phyloP scores from a whole-genome alignment of 1,284 basidiomycete species.

The Mycosarcoma mackinlayi region DNA sequence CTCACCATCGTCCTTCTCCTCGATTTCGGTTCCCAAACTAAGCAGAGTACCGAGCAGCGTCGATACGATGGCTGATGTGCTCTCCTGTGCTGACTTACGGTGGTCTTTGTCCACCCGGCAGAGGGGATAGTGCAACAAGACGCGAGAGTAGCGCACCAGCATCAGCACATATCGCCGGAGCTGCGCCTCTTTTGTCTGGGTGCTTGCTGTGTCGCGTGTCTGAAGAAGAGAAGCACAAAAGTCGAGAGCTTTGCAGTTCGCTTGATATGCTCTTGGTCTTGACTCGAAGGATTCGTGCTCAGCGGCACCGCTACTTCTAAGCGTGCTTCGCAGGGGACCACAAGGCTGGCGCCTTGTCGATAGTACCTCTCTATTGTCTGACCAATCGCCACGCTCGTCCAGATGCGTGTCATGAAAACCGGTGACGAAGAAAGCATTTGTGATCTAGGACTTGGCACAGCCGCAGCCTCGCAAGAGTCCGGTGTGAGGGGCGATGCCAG shows the following conservation, averaged over 20 bases:
- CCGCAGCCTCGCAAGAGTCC: background rate
- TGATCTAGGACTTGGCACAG: background rate
- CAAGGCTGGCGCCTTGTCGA: conserved; percentile 7
- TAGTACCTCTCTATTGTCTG: conserved; percentile 16
- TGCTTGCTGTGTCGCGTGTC: conserved; percentile 2
- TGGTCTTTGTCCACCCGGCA: conserved; percentile 12
- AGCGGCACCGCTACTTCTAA: conserved; percentile 8
- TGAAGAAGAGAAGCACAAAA: conserved; percentile 13
- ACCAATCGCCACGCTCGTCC: conserved; percentile 14
- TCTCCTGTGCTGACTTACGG: conserved; percentile 12
- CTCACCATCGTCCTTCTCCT: background rate
- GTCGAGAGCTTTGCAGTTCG: conserved; percentile 9
- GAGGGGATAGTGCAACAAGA: conserved; percentile 17
- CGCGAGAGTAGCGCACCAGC: conserved; percentile 11
- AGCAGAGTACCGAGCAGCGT: conserved; percentile 12
- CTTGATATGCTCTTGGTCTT: conserved; percentile 7
- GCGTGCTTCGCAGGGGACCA: conserved; percentile 9
- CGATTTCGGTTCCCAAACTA: background rate
- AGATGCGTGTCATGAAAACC: conserved; percentile 13
- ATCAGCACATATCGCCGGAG: conserved; percentile 17
- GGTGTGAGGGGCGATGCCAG: too few relatives aligned
- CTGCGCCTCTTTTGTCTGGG: conserved; percentile 4
- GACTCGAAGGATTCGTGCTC: background rate
- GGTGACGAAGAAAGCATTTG: conserved; percentile 10
- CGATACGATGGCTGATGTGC: conserved; percentile 7